Evolutionary conservation across 139 green algal genomes (phyloP).

Genomic region (Desmodesmus armatus): DNA sequence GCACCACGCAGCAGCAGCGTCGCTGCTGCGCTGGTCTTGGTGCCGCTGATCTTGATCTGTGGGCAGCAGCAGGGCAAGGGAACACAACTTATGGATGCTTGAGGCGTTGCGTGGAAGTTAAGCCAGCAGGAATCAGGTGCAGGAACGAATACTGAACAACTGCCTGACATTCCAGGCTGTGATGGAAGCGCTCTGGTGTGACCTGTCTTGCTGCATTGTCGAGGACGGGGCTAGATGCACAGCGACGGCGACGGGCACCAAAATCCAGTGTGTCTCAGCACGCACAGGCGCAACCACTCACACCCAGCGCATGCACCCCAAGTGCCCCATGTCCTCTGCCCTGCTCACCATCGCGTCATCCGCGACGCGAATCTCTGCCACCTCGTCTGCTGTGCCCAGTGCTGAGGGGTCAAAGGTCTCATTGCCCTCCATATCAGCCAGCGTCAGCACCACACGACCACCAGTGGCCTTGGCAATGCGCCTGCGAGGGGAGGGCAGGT

Average conservation of each 20-base stretch:
- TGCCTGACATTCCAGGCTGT: no score
- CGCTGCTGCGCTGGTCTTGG: conserved; percentile 44
- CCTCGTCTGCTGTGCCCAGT: conserved; percentile 78
- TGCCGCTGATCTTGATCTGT: conserved; percentile 61
- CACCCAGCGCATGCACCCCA: no score
- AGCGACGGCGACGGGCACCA: no score
- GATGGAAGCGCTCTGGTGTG: no score
- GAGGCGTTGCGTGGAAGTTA: no score
- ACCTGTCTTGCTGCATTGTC: no score
- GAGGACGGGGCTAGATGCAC: no score
- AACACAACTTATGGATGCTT: no score
- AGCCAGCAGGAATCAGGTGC: no score
- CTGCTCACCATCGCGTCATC: conserved; percentile 82
- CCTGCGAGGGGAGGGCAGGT: conserved; percentile 47
- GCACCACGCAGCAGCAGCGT: conserved; percentile 86
- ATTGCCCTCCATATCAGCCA: conserved; percentile 98
- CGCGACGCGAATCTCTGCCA: conserved; percentile 78
- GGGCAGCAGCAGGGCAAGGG: conserved; percentile 22
- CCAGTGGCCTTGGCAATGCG: conserved; percentile 95
- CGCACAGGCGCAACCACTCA: background rate
- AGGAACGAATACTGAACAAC: no score
- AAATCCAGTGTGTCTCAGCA: no score
- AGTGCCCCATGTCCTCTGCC: no score
- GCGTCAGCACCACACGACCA: conserved; percentile 84
- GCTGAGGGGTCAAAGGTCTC: conserved; percentile 92